Base-by-base conservation (phyloP, 2,329 filamentous ascomycete genomes). In the Fusarium sp. region DNA sequence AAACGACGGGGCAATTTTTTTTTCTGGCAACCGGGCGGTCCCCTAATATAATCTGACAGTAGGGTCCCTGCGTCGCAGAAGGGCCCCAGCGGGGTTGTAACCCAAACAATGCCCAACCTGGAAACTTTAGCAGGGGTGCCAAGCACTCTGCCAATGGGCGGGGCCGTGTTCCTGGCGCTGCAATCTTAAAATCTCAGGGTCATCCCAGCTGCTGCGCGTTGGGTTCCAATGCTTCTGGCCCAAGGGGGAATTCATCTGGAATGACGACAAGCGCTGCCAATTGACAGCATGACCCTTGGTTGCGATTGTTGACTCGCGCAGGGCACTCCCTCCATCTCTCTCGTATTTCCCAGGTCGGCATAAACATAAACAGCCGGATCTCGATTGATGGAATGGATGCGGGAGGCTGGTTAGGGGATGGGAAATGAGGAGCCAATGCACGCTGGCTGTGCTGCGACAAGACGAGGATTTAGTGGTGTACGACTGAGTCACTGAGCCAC, bases 171-270 rank as follows among this genome's bases (percentile, higher is more conserved):
- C 47, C 65, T 57, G 56, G 31, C 49, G 18, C 58, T 18, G 61
- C 49, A 68, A 68, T 68, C 53, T 68, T 68, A 68, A 45, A 41
- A 27, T 66, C 55, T 66, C 60, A 54, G 66, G 60, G 64, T 66
- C 33, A 68, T 65, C 66, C 66, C 39, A 54, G 66, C 56, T n/a
- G 9, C 18, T 49, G 20, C 50, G 20, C 27, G 46, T 67, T 67
- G 50, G 65, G 65, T 65, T 60, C 56, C 65, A 61, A 67, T 31
- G 33, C 7, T 29, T 18, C 31, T 31, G 23, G 48, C 63, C 64
- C 58, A 67, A 67, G 45, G 53, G 58, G 25, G 35, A 4, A 15
- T 23, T 27, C 27, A 8, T 35, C 36, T 58, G 63, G 63, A 67
- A 67, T 66, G 54, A 31, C 50, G 45, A 18, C 11, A 25, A 11